These are phyloP conservation scores for Fusarium bulbicola DNA, from an alignment of 2,329 filamentous ascomycete species.

Conservation along the genomic window DNA sequence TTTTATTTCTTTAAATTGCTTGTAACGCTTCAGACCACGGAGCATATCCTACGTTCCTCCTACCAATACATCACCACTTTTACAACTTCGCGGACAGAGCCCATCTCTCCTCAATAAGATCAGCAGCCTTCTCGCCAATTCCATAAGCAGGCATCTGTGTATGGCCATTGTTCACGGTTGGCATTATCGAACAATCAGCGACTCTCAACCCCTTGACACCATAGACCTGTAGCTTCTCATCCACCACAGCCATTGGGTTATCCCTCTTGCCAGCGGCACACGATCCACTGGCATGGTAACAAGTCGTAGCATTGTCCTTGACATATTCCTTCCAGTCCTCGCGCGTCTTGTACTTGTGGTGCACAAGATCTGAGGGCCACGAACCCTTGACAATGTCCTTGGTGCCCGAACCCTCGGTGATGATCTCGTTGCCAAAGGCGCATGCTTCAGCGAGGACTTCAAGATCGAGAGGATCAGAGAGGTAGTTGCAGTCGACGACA, in stretches of 20 bases:
- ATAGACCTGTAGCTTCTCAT: slow-evolving; percentile 61
- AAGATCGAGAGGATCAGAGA: slow-evolving; percentile 66
- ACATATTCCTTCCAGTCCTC: slow-evolving; percentile 65
- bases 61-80: background rate
- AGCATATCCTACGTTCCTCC: background rate
- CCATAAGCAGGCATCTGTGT: slow-evolving; percentile 68
- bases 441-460: slow-evolving; percentile 68
- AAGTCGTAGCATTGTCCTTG: slow-evolving; percentile 67
- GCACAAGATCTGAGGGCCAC: slow-evolving; percentile 62
- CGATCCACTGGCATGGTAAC: slow-evolving; percentile 47
- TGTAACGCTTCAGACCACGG: too few species aligned
- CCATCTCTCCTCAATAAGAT: slow-evolving; percentile 57
- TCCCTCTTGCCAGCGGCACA: slow-evolving; percentile 48
- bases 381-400: slow-evolving; percentile 67
- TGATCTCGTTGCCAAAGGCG: slow-evolving; percentile 67
- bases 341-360: slow-evolving; percentile 61
- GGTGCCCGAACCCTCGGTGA: slow-evolving; percentile 65
- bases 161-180: slow-evolving; percentile 55
- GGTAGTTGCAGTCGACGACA: slow-evolving; percentile 66
- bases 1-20: background rate
- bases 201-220: slow-evolving; percentile 64
- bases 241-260: slow-evolving; percentile 64
- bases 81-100: background rate
- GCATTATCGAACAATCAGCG: slow-evolving; percentile 63
- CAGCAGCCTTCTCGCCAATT: slow-evolving; percentile 61